A percentile compares a stretch with the other conserved stretches of the same genome.
phyloP scores from a whole-genome alignment of 768 basidiomycete species.

The Tylopilus intermedius region DNA sequence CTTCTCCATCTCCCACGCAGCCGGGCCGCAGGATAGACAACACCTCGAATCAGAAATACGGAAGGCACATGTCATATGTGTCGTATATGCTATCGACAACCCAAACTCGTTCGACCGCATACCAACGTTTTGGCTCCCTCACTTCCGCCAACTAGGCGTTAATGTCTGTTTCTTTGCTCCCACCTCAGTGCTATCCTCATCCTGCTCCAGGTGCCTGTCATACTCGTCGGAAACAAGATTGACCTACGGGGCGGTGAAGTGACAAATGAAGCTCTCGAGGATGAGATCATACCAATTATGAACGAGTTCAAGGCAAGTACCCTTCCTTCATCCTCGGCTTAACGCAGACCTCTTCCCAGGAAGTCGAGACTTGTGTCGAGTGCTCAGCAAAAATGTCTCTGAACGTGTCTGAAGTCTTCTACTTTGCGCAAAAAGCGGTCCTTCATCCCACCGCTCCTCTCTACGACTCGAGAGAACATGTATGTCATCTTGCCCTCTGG shows the following conservation, averaged over 20 bases:
- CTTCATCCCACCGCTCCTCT: slow-evolving; percentile 94
- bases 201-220: slow-evolving; percentile 76
- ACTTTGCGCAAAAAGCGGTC: slow-evolving; percentile 97
- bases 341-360: slow-evolving; percentile 43
- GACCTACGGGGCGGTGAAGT: slow-evolving; percentile 91
- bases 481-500: slow-evolving; percentile 34
- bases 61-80: slow-evolving; percentile 96
- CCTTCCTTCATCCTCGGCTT: neutral
- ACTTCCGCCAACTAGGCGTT: slow-evolving; percentile 90
- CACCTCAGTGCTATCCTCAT: slow-evolving; percentile 5
- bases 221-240: slow-evolving; percentile 97
- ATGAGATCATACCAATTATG: slow-evolving; percentile 96
- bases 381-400: slow-evolving; percentile 87
- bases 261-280: slow-evolving; percentile 89
- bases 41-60: slow-evolving; percentile 94
- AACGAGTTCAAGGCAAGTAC: slow-evolving; percentile 87
- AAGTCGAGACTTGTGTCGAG: slow-evolving; percentile 98
- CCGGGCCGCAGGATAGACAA: slow-evolving; percentile 75
- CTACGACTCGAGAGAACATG: slow-evolving; percentile 95
- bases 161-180: slow-evolving; percentile 55
- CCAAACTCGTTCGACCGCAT: slow-evolving; percentile 95
- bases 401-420: slow-evolving; percentile 96
- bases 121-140: slow-evolving; percentile 96
- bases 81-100: slow-evolving; percentile 96
- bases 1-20: slow-evolving; percentile 37